phyloP scores from a whole-genome alignment of 306 rosid species.

The Casuarina cunninghamiana region DNA sequence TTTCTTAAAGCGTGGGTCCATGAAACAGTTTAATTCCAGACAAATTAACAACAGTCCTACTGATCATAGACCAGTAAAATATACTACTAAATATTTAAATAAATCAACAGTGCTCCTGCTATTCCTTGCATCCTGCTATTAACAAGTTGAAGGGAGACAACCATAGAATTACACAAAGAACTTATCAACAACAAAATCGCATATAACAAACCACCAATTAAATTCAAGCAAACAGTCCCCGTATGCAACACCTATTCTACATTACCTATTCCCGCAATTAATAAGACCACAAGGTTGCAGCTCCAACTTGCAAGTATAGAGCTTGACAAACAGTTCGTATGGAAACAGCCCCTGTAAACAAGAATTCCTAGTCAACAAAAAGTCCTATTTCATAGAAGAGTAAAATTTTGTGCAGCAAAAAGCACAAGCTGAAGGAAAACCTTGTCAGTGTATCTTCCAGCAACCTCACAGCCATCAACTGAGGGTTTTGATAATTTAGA shows the following conservation, averaged over 20 bases:
- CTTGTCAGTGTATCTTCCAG: conserved; percentile 67
- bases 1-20: not conserved
- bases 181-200: conserved; percentile 15
- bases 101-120: not conserved
- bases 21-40: not conserved
- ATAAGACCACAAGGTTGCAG: conserved; percentile 77
- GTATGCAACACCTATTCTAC: conserved; percentile 11
- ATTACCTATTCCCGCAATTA: conserved; percentile 95
- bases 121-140: conserved; percentile 15
- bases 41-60: not conserved
- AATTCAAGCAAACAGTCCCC: not conserved
- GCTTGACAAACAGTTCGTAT: conserved; percentile 77
- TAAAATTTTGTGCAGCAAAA: conserved; percentile 1
- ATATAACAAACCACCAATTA: conserved; percentile 14
- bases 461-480: conserved; percentile 47
- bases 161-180: conserved; percentile 10
- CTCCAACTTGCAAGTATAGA: conserved; percentile 70
- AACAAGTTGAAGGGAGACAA: conserved; percentile 3
- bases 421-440: conserved; percentile 35
- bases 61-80: not conserved
- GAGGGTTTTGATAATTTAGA: conserved; percentile 56
- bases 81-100: not conserved
- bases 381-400: conserved; percentile 19
- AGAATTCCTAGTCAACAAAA: conserved; percentile 4
- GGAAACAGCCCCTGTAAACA: conserved; percentile 69